A percentile compares a stretch with the other conserved stretches of the same genome.
These are phyloP conservation scores for Stagonosporopsis rhizophila DNA, from an alignment of 2,329 filamentous ascomycete species.

Conservation along the genomic window DNA sequence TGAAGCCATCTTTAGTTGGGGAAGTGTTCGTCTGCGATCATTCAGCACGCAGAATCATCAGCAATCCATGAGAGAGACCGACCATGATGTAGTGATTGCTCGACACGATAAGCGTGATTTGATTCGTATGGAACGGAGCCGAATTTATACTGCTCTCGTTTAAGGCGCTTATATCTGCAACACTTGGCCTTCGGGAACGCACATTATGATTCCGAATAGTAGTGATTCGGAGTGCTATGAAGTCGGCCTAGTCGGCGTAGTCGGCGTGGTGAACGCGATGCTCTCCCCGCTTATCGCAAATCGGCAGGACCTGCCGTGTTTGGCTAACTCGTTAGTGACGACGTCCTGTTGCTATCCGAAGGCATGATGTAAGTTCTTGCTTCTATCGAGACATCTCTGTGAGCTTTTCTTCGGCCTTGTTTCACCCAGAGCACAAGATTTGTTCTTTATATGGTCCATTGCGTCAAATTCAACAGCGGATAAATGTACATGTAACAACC, in stretches of 20 bases:
- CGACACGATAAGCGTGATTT: background rate
- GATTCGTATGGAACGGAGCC: background rate
- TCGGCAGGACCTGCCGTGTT: slow-evolving; percentile 26
- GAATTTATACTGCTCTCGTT: background rate
- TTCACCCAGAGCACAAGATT: too few relatives aligned
- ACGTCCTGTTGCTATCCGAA: background rate
- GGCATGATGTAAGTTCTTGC: background rate
- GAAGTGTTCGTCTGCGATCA: background rate
- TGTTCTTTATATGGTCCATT: background rate
- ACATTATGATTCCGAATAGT: background rate
- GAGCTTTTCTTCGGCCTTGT: background rate
- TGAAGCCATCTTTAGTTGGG: slow-evolving; percentile 13
- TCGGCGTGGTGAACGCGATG: background rate
- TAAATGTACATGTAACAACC: slow-evolving; percentile 10
- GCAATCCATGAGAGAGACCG: background rate
- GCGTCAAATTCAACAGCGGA: slow-evolving; percentile 5
- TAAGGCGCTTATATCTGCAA: background rate
- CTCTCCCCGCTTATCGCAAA: slow-evolving; percentile 16
- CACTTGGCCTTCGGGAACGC: background rate
- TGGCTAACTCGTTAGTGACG: slow-evolving; percentile 15
- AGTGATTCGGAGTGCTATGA: background rate
- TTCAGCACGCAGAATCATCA: background rate
- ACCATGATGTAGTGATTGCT: slow-evolving; percentile 5
- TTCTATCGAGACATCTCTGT: background rate
- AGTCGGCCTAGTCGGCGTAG: background rate